A percentile compares a stretch with the other conserved stretches of the same genome.
Evolutionary conservation across 2,329 filamentous ascomycete species (phyloP).

Genomic region (Cercospora brassicicola): DNA sequence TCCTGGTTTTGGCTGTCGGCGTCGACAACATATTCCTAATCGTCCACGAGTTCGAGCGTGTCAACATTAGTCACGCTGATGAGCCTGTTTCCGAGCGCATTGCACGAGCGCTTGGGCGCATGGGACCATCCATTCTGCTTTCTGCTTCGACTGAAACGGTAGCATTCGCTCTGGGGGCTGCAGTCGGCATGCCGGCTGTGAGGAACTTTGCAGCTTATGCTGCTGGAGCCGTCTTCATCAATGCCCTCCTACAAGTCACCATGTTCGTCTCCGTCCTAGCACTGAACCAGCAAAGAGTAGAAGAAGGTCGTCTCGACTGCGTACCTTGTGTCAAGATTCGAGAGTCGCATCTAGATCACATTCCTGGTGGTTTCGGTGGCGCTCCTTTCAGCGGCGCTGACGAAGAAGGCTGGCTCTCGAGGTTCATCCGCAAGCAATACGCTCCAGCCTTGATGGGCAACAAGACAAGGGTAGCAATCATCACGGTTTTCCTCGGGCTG

Average conservation of each 20-base stretch:
- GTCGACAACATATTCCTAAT: conserved; percentile 99
- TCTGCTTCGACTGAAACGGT: conserved; percentile 94
- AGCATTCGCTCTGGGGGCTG: conserved; percentile 86
- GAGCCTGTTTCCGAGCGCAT: conserved; percentile 83
- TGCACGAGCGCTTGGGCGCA: conserved; percentile 84
- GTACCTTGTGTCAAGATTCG: conserved; percentile 84
- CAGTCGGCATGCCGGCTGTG: conserved; percentile 96
- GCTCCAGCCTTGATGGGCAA: conserved; percentile 78
- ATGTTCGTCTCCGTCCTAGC: conserved; percentile 93
- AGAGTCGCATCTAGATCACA: conserved; percentile 67
- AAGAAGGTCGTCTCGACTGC: conserved; percentile 85
- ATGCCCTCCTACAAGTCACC: conserved; percentile 92
- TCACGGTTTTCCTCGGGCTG: conserved; percentile 80
- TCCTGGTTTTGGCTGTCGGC: conserved; percentile 91
- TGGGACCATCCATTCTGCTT: conserved; percentile 94
- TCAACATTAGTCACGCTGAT: conserved; percentile 89
- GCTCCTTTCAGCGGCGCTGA: conserved; percentile 68
- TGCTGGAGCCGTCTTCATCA: conserved; percentile 93
- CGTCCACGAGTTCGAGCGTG: conserved; percentile 94
- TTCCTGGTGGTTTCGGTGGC: conserved; percentile 61
- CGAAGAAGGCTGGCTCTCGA: conserved; percentile 79
- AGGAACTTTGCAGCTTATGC: conserved; percentile 97
- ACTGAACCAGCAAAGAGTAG: conserved; percentile 86
- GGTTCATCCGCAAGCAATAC: conserved; percentile 87
- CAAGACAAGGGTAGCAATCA: conserved; percentile 72